Evolutionary conservation across 1,284 basidiomycete genomes (phyloP).

Genomic region (Leccinum fallax): DNA sequence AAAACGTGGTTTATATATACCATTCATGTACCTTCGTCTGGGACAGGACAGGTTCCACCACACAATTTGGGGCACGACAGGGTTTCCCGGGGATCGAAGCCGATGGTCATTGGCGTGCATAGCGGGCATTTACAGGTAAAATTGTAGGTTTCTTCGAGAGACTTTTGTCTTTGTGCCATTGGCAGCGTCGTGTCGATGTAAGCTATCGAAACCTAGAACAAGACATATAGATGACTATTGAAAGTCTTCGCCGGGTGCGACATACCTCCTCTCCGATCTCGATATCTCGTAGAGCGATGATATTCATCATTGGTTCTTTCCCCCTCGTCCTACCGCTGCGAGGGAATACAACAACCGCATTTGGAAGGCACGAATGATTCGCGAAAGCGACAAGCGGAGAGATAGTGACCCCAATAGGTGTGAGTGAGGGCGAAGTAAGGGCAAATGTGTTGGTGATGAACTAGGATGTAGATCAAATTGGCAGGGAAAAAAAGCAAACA

Average conservation of each 20-base stretch:
- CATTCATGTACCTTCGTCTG: slow-evolving; percentile 54
- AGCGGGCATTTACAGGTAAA: slow-evolving; percentile 77
- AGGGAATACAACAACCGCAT: slow-evolving; percentile 90
- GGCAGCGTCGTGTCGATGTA: slow-evolving; percentile 88
- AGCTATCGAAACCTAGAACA: slow-evolving; percentile 59
- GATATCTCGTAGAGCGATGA: slow-evolving; percentile 73
- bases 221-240: slow-evolving; percentile 1
- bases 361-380: slow-evolving; percentile 92
- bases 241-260: not conserved
- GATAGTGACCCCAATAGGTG: slow-evolving; percentile 79
- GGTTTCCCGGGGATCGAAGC: slow-evolving; percentile 68
- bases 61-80: slow-evolving; percentile 69
- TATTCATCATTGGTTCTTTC: slow-evolving; percentile 67
- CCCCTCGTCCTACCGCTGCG: slow-evolving; percentile 39
- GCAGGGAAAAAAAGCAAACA: not conserved
- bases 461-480: slow-evolving; percentile 41
- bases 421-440: slow-evolving; percentile 72
- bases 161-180: slow-evolving; percentile 52
- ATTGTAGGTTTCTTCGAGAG: slow-evolving; percentile 74
- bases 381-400: slow-evolving; percentile 80
- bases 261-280: slow-evolving; percentile 68
- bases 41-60: slow-evolving; percentile 58
- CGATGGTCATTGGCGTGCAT: slow-evolving; percentile 42
- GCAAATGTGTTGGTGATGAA: slow-evolving; percentile 91
- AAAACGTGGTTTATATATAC: not conserved